Percentiles rank a stretch among this genome's conserved stretches.
phyloP scores from a whole-genome alignment of 2,329 filamentous ascomycete genomes.

The Colletotrichum caudatum region DNA sequence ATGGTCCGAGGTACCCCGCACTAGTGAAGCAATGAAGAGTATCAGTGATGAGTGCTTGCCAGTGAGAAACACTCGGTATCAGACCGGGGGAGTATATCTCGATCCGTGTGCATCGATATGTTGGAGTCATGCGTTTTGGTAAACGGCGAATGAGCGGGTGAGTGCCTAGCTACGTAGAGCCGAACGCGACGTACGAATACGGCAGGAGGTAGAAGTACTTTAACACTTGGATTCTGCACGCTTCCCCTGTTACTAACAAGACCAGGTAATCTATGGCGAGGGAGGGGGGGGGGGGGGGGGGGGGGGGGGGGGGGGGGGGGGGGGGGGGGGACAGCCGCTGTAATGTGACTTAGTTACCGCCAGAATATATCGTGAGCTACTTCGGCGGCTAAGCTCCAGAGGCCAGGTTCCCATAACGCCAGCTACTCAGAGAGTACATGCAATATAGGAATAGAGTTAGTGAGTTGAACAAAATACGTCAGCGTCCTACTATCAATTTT shows the following conservation, averaged over 20 bases:
- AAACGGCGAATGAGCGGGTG: neutral
- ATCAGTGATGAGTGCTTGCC: neutral
- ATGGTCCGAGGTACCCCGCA: too few species aligned
- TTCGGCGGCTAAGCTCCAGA: too few species aligned
- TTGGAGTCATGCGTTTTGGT: neutral
- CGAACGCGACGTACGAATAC: neutral
- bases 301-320: too few species aligned
- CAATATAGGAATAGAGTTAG: neutral
- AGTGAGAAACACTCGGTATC: neutral
- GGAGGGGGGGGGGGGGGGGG: too few species aligned
- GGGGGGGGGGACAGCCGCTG: neutral
- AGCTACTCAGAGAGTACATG: neutral
- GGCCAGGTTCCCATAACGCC: neutral
- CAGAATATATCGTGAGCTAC: neutral
- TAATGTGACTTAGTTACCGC: neutral
- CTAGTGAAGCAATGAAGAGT: neutral
- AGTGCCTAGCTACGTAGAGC: neutral
- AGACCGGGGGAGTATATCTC: neutral
- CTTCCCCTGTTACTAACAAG: neutral
- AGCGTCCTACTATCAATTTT: accelerated
- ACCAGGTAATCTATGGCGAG: neutral
- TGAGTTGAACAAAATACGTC: neutral
- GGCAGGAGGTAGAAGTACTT: too few species aligned
- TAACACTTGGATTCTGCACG: neutral
- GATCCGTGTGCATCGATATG: neutral